Conservation (phyloP, 345 rosid genomes). For the Noccaea bulbosa region DNA sequence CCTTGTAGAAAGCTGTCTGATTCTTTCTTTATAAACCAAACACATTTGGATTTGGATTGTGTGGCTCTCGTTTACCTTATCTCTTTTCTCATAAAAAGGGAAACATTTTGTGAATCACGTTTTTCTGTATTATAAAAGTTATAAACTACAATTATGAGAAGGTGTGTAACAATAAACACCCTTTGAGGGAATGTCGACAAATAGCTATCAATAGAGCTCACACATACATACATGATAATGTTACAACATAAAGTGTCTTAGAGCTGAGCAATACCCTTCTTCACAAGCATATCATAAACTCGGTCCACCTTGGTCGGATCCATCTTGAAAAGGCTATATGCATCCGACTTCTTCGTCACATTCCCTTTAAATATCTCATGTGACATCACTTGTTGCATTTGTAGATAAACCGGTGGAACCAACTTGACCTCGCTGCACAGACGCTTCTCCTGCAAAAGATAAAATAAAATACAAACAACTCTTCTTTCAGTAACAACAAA, state of each 20-base stretch:
- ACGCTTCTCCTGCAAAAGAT: constrained; percentile 75
- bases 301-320: constrained; percentile 81
- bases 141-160: constrained; percentile 22
- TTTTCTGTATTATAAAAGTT: constrained; percentile 17
- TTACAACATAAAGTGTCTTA: constrained; percentile 40
- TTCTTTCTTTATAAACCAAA: constrained; percentile 21
- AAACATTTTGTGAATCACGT: constrained; percentile 12
- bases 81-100: constrained; percentile 16
- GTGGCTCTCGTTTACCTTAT: constrained; percentile 42
- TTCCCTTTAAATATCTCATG: constrained; percentile 78
- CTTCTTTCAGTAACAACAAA: constrained; percentile 19
- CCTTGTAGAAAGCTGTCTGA: constrained; percentile 7
- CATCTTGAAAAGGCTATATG: constrained; percentile 73
- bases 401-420: constrained; percentile 77
- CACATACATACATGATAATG: constrained; percentile 36
- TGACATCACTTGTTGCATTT: constrained; percentile 83
- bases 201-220: constrained; percentile 32
- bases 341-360: constrained; percentile 74
- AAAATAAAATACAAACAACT: constrained; percentile 15
- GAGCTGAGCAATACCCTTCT: constrained; percentile 83
- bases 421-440: constrained; percentile 73
- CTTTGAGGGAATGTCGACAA: constrained; percentile 9
- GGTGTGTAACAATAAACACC: constrained; percentile 20
- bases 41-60: constrained; percentile 23
- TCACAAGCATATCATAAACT: constrained; percentile 91